Base-by-base conservation (phyloP, 305 asterid species). In the Stenogyne calaminthoides region DNA sequence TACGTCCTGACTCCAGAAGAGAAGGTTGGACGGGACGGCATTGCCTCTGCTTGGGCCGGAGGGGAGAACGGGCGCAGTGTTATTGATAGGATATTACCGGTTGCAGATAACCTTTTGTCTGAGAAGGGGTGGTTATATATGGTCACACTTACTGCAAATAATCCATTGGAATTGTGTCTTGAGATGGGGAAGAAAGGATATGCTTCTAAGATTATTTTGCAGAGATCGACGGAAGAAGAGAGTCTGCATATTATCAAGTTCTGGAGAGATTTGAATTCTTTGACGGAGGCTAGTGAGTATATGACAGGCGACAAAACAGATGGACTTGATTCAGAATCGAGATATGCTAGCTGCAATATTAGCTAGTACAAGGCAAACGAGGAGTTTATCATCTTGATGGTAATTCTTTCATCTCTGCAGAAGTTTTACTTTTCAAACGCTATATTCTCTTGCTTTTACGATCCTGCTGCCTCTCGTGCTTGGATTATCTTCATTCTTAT, bases 1-100 rank as follows among this genome's bases (percentile, higher is more conserved):
- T 92, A 90, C 60, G 96, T 92, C 72, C 98, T 96, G 3, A 90
- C 96, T 2, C 96, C 98, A 6, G 96, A 87, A 69, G 93, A 87
- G 2, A 96, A 92, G 83, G 93, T 91, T 58, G 96, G 96, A 18
- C 55, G 82, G 52, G 19, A 40, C 9, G 91, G 96, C 6, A 89
- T 89, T 60, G 82, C 89, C 11, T 77, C 93, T 4, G 73, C 96
- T 42, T 89, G 96, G 96, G 96, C 96, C 0, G 96, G 96, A 32
- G 96, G 96, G 22, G 93, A 84, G 76, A 86, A 88, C 74, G 93
- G 96, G 0, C 74, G 91, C 63, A 75, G 78, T 1, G 93, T 89
- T 49, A 89, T 88, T 72, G 90, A 89, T 79, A 83, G 80, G 80
- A 89, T 89, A 71, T 80, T 89, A 81, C 89, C 96, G 2, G 88